Evolutionary conservation across 129 eudicot genomes (phyloP), one percentile per base, ranked within the genome.

Genomic region (Gnaphalium uliginosum): DNA sequence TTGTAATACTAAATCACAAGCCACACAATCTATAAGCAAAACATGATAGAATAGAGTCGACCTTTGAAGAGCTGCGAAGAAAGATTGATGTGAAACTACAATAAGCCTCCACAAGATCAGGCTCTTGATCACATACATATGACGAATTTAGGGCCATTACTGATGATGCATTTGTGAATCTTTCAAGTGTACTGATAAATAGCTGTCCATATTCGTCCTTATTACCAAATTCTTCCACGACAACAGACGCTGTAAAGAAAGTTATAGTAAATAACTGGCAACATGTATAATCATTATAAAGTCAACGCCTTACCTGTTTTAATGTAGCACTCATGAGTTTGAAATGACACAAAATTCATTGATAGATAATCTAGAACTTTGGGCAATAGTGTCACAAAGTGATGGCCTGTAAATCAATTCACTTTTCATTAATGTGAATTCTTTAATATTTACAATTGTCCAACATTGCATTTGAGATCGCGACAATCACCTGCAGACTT

Each of bases 81-180:
- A 87, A 91, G 50, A 82, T 63, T 27, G 96, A 76, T 39, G 94
- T 88, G 71, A 94, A 89, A 87, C 76, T 83, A 71, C 87, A 80
- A 81, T 87, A 94, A 29, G 99, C 99, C 87, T 94, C 99, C 73
- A 87, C 97, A 63, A 94, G 82, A 83, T 94, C 97, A 11, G 99
- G 99, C 75, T 91, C 99, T 84, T 94, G 97, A 78, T 94, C 99
- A 76, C 99, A 91, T 69, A 94, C 87, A 80, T 94, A 91, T 6
- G 97, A 94, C 53, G 99, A 94, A 86, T 83, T 91, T 75, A 94
- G 88, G 78, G 97, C 93, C 89, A 82, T 64, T 63, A 94, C 83
- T 73, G 97, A 89, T 72, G 97, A 67, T 26, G 99, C 90, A 79
- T 81, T 66, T 65, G 97, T 87, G 78, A 94, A 91, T 83, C 97